Conservation (phyloP, 2,329 filamentous ascomycete species). For the Calycina marina region DNA sequence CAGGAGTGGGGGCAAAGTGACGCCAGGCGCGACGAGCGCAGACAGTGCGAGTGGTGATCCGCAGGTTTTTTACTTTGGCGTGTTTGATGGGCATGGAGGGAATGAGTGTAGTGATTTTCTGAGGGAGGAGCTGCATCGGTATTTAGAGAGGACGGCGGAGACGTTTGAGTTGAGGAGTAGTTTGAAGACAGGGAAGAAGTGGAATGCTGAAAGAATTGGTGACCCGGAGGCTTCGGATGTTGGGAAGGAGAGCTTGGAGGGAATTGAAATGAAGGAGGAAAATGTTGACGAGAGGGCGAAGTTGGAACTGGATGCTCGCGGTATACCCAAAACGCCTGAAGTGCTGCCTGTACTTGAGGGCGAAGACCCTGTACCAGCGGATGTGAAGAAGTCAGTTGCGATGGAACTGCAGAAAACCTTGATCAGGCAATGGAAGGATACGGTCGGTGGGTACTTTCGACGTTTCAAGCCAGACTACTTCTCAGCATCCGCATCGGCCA, state of each 20-base stretch:
- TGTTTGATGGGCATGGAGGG: slow-evolving; percentile 94
- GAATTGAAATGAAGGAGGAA: slow-evolving; percentile 35
- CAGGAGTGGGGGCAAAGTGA: slow-evolving; percentile 9
- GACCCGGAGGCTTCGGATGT: slow-evolving; percentile 23
- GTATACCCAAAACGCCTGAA: slow-evolving; percentile 21
- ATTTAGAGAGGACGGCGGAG: slow-evolving; percentile 68
- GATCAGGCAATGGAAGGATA: slow-evolving; percentile 63
- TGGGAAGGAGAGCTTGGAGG: slow-evolving; percentile 26
- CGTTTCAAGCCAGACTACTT: slow-evolving; percentile 79
- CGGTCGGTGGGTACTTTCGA: slow-evolving; percentile 87
- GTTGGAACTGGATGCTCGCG: slow-evolving; percentile 17
- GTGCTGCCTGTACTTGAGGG: slow-evolving; percentile 25
- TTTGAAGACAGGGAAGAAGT: slow-evolving; percentile 32
- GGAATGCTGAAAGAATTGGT: slow-evolving; percentile 33
- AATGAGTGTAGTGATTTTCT: slow-evolving; percentile 78
- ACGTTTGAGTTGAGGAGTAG: slow-evolving; percentile 70
- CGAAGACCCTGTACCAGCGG: slow-evolving; percentile 24
- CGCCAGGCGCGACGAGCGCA: slow-evolving; percentile 44
- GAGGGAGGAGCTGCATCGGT: slow-evolving; percentile 69
- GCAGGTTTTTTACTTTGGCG: slow-evolving; percentile 92
- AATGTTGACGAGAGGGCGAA: slow-evolving; percentile 23
- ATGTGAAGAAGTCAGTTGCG: slow-evolving; percentile 39
- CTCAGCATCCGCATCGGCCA: slow-evolving; percentile 23
- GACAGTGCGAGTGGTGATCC: slow-evolving; percentile 76
- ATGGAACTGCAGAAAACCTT: slow-evolving; percentile 55